Evolutionary conservation across 2,329 filamentous ascomycete species (phyloP).

Genomic region (Trichoderma endophyticum): DNA sequence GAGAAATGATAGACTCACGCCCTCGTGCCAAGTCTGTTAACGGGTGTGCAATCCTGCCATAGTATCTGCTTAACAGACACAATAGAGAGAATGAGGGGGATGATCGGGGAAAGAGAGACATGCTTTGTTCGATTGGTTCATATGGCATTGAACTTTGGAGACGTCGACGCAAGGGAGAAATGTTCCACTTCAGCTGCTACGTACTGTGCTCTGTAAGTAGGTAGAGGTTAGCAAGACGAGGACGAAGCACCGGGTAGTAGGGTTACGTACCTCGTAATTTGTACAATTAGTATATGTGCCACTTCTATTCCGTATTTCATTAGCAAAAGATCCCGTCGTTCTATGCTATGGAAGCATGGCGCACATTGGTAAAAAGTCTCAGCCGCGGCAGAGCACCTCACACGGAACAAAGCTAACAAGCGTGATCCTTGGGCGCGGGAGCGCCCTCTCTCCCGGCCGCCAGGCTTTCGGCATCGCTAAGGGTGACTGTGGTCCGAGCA

Average conservation of each 20-base stretch:
- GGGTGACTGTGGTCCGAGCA: not conserved
- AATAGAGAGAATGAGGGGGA: not conserved
- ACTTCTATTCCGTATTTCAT: not conserved
- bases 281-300: not conserved
- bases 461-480: slow-evolving; percentile 3
- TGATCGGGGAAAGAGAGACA: not conserved
- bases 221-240: not conserved
- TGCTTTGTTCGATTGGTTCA: not conserved
- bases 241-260: not conserved
- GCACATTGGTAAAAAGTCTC: not conserved
- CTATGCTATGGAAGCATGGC: not conserved
- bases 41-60: not conserved
- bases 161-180: not conserved
- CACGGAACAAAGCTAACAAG: not conserved
- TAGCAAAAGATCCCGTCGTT: not conserved
- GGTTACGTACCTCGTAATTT: not conserved
- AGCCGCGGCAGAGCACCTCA: not conserved
- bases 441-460: not conserved
- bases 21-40: not conserved
- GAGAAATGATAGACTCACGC: not conserved
- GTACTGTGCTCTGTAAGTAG: not conserved
- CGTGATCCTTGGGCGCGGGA: not conserved
- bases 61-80: not conserved
- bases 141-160: not conserved
- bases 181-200: not conserved